Conservation (phyloP, 2,329 filamentous ascomycete species). For the Colletotrichum orchidophilum region DNA sequence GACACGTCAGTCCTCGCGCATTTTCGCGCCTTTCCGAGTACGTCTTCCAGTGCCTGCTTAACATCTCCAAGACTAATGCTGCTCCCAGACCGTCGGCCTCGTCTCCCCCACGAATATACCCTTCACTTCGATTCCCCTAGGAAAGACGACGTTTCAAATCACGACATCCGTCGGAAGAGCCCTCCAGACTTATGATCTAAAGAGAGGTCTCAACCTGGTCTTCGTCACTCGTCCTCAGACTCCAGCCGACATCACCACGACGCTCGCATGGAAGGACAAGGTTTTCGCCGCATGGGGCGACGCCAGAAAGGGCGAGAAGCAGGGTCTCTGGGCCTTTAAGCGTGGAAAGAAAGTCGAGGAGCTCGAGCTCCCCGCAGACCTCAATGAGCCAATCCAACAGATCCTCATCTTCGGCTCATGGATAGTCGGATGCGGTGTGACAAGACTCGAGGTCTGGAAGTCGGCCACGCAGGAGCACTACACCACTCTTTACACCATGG, state of each 20-base stretch:
- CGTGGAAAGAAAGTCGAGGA: slow-evolving; percentile 86
- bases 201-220: slow-evolving; percentile 87
- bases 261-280: slow-evolving; percentile 85
- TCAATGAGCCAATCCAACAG: slow-evolving; percentile 77
- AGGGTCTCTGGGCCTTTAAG: slow-evolving; percentile 91
- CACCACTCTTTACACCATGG: slow-evolving; percentile 77
- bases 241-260: slow-evolving; percentile 85
- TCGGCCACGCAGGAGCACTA: slow-evolving; percentile 86
- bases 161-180: slow-evolving; percentile 92
- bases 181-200: slow-evolving; percentile 95
- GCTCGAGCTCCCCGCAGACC: slow-evolving; percentile 72
- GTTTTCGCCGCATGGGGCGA: slow-evolving; percentile 92
- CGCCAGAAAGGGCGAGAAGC: slow-evolving; percentile 55
- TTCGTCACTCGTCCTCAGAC: slow-evolving; percentile 95
- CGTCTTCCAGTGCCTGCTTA: slow-evolving; percentile 40
- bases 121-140: slow-evolving; percentile 87
- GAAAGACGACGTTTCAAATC: slow-evolving; percentile 96
- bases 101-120: slow-evolving; percentile 91
- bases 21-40: slow-evolving; percentile 95
- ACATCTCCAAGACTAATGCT: slow-evolving; percentile 16
- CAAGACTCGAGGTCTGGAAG: slow-evolving; percentile 90
- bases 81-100: slow-evolving; percentile 81
- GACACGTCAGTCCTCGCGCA: slow-evolving; percentile 69
- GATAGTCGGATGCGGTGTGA: slow-evolving; percentile 83
- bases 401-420: slow-evolving; percentile 89